Evolutionary conservation across 2,329 filamentous ascomycete genomes (phyloP), one percentile per base, ranked within the genome.

Genomic region (Xylaria sp.): DNA sequence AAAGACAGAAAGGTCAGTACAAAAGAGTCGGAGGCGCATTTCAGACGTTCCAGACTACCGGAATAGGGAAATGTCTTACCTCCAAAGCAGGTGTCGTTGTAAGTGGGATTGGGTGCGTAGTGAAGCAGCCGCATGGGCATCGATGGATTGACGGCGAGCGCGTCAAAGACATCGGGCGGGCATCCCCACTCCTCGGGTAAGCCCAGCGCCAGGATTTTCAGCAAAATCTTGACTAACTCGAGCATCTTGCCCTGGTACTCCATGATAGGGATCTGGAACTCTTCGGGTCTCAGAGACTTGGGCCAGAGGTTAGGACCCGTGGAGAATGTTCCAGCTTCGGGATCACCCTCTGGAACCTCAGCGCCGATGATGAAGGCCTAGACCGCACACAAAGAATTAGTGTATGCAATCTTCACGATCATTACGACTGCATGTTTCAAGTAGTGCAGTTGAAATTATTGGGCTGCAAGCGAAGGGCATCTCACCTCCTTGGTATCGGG

Each of bases 291-390:
- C 15, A 73, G 65, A 15, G 37, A 28, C 40, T 67, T 67, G 1
- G 72, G 72, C 71, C 72, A 74, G 33, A 72, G 51, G 37, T 74
- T 74, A 12, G 72, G 73, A 1, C 73, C 73, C 2, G 70, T 73
- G 8, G 66, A 67, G 59, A 75, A 73, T 4, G 67, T 70, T 2
- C 73, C 72, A 4, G 65, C 62, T 4, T 74, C 71, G 0, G 70
- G 67, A 19, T 70, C 61, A 43, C 70, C 65, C 33, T 63, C 69
- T 14, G 70, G 70, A 42, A 72, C 69, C 60, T 71, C 70, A 11
- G 66, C 57, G 19, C 70, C 70, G 17, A 71, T 57, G 6, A 68
- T 65, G 43, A 70, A 71, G 42, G 67, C 65, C 68, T 71, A 31
- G 28, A 31, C 28, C 28, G 4, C 28, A 9, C 28, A 9, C 5